phyloP scores from a whole-genome alignment of 345 rosid species.

The Pistacia vera region DNA sequence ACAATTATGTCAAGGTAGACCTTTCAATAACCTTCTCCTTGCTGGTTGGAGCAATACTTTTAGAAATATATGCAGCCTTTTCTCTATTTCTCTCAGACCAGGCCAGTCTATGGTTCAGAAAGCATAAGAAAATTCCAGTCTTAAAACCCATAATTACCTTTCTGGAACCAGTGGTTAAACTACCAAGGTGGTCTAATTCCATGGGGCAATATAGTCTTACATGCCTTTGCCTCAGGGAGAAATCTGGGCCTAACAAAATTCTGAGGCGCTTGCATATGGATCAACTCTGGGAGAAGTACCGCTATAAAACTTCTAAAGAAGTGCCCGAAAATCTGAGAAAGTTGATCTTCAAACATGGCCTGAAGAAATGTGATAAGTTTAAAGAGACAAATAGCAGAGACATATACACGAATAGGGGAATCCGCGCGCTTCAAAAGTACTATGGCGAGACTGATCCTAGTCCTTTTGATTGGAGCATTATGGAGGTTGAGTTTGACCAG shows the following conservation, averaged over 20 bases:
- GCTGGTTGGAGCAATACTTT: conserved; percentile 20
- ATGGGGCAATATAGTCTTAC: conserved; percentile 5
- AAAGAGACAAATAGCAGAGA: not conserved
- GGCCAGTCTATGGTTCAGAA: conserved; percentile 8
- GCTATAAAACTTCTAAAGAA: not conserved
- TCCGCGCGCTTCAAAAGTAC: not conserved
- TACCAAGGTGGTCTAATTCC: conserved; percentile 26
- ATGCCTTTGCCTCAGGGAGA: not conserved
- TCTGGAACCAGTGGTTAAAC: not conserved
- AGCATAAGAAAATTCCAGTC: not conserved
- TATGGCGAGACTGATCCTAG: not conserved
- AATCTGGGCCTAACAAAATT: not conserved
- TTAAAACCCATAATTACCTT: not conserved
- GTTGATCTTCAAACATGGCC: not conserved
- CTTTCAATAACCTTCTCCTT: conserved; percentile 20
- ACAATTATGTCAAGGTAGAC: conserved; percentile 16
- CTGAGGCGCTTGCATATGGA: not conserved
- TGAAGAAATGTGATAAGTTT: not conserved
- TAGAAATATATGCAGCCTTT: conserved; percentile 27
- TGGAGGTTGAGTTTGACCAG: conserved; percentile 11
- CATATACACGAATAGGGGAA: not conserved
- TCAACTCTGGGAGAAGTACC: not conserved
- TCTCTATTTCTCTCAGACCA: conserved; percentile 20
- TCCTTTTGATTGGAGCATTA: not conserved
- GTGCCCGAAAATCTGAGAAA: not conserved